Evolutionary conservation across 441 rosid genomes (phyloP), one percentile per base, ranked within the genome.

Genomic region (Populus hybrid): DNA sequence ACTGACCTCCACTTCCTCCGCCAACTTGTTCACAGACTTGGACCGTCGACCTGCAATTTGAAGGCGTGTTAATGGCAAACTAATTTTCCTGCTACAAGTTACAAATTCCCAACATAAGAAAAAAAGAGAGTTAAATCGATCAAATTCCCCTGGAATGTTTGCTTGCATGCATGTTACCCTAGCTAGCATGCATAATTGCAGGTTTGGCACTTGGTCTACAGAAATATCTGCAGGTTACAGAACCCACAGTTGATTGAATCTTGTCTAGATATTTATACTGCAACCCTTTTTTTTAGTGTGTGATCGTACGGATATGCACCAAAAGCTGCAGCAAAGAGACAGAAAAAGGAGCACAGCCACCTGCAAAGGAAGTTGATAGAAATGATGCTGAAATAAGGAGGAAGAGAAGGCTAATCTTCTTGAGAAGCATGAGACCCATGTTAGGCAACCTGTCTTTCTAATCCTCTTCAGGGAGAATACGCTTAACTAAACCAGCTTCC

Each of bases 341-440:
- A 36, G 11, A 73, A 40, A 71, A 59, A 71, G 40, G 72, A 77
- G 77, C 79, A 46, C 57, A 46, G 18, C 57, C 57, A 85, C 96
- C 94, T 91, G 96, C 90, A 81, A 81, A 77, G 71, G 89, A 88
- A 84, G 89, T 78, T 66, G 94, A 87, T n/a, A 88, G 70, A 65
- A 87, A 80, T 61, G 90, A 82, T 42, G 88, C 86, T 69, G 90
- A 87, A 77, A 89, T 59, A 74, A 94, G 83, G 74, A 94, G 90
- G 84, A 88, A 89, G 86, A 94, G 84, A 77, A 94, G 86, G 80
- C 70, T 63, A 66, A 83, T 76, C 79, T 87, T 89, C 89, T 88
- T 88, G 77, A 87, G 75, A 82, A 84, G 85, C 80, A 85, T 61
- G 67, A 85, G 77, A 68, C 78, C 78, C 94, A 90, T 90, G 61